Evolutionary conservation across 805 yeast species (phyloP), one percentile per base, ranked within the genome.

Genomic region (Pichia paraexigua): DNA sequence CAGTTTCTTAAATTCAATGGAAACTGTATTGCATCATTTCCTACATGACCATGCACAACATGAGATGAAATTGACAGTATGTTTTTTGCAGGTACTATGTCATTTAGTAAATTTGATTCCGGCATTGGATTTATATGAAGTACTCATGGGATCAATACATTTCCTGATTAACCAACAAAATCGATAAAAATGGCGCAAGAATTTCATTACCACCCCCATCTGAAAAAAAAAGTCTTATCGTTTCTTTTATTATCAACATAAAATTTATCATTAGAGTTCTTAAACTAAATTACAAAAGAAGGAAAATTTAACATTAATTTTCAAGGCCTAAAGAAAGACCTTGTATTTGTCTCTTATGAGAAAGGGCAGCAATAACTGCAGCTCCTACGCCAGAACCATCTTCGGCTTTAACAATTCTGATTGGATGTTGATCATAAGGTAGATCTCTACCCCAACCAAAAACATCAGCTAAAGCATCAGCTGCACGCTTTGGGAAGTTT

Each of bases 341-440:
- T 54, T 78, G 75, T 58, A 73, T 76, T 63, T 84, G 74, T 74
- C 99, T 84, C 68, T 80, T 76, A 69, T 85, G 80, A 52, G 98
- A 85, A 70, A 92, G 79, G 43, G 98, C 97, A 50, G 99, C 98
- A 71, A 94, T 92, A 62, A 92, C 79, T 48, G 98, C 99, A 51
- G 99, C 99, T 67, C 99, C 99, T 46, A 88, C 97, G 74, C 98
- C 98, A 40, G 94, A 85, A 62, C 99, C 99, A 73, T 94, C 99
- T 73, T 92, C 97, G 58, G 99, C 98, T 53, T 95, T 87, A 41
- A 85, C 87, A 60, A 91, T 82, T 57, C 77, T 71, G 64, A 94
- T 83, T 58, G 98, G 98, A 68, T 89, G 89, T 53, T 81, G 80
- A 57, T 73, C 65, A 43, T 58, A 59, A 48, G 60, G 59, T 44